Evolutionary conservation across 441 rosid genomes (phyloP), one percentile per base, ranked within the genome.

Genomic region (Eruca vesicaria): DNA sequence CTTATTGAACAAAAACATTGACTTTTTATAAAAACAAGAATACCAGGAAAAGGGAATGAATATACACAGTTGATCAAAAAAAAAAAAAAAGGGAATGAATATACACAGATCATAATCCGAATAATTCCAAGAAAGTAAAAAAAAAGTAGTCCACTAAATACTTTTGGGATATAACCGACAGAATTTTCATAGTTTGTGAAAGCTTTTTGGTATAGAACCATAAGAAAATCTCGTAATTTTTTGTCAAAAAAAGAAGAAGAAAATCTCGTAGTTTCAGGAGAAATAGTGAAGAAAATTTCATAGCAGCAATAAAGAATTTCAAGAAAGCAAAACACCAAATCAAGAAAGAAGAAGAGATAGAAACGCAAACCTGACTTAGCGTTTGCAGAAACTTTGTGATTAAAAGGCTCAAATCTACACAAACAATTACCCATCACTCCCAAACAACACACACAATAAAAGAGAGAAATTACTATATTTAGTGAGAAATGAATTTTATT

Each of bases 391-490:
- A 89, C 93, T 82, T 78, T 84, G 81, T 86, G 86, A 57, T 87
- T 82, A 20, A 90, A 79, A 74, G 91, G 87, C 78, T 92, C 90
- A 85, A 86, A 80, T 69, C 83, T 82, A 82, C 87, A 85, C 80
- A 84, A 88, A 77, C 92, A 90, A 85, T 92, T 92, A 66, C 97
- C 97, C 97, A 90, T 90, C 68, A 43, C 63, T 68, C 69, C 72
- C 60, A 70, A 66, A 61, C 70, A 67, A 73, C 6, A 61, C 55
- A 36, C 9, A 43, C 62, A 31, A 62, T 5, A 11, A 60, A 28
- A 20, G 32, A 9, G 7, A 55, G 58, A 28, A 20, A 61, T 66
- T 72, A 59, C 77, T 65, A 59, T 64, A 71, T 33, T 57, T 50
- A 75, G 9, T 59, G 2, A 38, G 60, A 75, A 57, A 50, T 52